Base-by-base conservation (phyloP, 257 asterid species). In the Nicotiana sylvestris region DNA sequence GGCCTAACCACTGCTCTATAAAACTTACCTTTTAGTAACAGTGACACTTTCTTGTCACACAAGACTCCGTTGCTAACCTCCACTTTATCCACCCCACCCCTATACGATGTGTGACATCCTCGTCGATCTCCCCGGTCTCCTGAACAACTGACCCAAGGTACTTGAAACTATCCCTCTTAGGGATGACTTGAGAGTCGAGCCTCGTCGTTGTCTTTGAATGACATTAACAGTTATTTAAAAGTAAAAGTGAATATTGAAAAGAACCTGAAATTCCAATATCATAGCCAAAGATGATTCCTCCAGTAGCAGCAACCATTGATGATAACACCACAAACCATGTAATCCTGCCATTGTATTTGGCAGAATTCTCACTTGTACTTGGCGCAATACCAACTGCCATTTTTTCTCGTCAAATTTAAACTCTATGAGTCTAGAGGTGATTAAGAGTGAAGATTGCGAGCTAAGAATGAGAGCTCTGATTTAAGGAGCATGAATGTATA, bases 191-290 rank as follows among this genome's bases (percentile, higher is more conserved):
- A 21, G 21, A 21, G 21, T 21, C 21, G 21, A 21, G 21, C 21
- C 21, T 21, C 21, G 21, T 21, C 21, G 21, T 21, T 16, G 56
- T 10, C 56, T 51, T 51, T 51, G 56, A 11, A 13, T 11, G 15
- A 10, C 12, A 5, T 53, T 53, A 10, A 53, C 11, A 12, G 57
- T 12, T 53, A 7, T 43, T 12, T 53, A 13, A 53, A 10, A 10
- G 15, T 53, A 53, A 5, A 33, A 79, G 15, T 27, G 21, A 35
- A 27, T 35, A 84, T 8, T 25, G 10, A 51, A 68, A 58, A 65
- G 33, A 70, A 86, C 89, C 89, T 87, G 87, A 82, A 61, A 84
- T 83, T 66, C 89, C 89, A n/a, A 81, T 74, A 76, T 84, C 89
- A 37, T 84, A 84, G 78, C 89, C 87, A 76, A 84, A 87, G 80